A percentile compares a stretch with the other conserved stretches of the same genome.
Evolutionary conservation across 176 grass and related monocot species (phyloP).

Genomic region (Thalia dealbata): DNA sequence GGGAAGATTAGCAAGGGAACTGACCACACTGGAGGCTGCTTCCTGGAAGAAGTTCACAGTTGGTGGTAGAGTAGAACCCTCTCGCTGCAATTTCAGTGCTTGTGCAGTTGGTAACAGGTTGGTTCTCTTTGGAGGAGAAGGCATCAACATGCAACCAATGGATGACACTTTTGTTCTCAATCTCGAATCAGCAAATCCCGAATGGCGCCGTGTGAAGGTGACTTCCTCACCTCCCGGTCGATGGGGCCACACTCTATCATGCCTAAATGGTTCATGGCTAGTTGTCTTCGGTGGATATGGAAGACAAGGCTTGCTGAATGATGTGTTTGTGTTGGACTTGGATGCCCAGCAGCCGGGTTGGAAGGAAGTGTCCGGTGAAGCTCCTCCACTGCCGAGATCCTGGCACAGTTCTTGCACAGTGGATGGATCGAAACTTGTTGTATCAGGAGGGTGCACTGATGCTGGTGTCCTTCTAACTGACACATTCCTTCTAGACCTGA

Average conservation of each 20-base stretch:
- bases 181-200: constrained; percentile 60
- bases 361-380: constrained; percentile 51
- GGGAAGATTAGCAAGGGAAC: constrained; percentile 89
- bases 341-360: constrained; percentile 83
- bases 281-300: constrained; percentile 93
- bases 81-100: constrained; percentile 90
- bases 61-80: constrained; percentile 82
- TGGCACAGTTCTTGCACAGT: constrained; percentile 97
- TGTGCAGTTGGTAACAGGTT: constrained; percentile 82
- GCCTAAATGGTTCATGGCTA: constrained; percentile 83
- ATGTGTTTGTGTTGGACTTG: constrained; percentile 82
- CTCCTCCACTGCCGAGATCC: constrained; percentile 65
- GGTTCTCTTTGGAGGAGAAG: constrained; percentile 91
- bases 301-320: constrained; percentile 66
- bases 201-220: constrained; percentile 81
- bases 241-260: constrained; percentile 91
- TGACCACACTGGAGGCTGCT: constrained; percentile 91
- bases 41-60: constrained; percentile 93
- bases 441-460: constrained; percentile 76
- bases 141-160: constrained; percentile 93
- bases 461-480: constrained; percentile 81
- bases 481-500: constrained; percentile 76
- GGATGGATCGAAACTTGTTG: constrained; percentile 82
- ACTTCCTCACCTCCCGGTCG: constrained; percentile 71
- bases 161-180: constrained; percentile 96